Base-by-base conservation (phyloP, 78 protist species). In the Protostelium mycophagum region DNA sequence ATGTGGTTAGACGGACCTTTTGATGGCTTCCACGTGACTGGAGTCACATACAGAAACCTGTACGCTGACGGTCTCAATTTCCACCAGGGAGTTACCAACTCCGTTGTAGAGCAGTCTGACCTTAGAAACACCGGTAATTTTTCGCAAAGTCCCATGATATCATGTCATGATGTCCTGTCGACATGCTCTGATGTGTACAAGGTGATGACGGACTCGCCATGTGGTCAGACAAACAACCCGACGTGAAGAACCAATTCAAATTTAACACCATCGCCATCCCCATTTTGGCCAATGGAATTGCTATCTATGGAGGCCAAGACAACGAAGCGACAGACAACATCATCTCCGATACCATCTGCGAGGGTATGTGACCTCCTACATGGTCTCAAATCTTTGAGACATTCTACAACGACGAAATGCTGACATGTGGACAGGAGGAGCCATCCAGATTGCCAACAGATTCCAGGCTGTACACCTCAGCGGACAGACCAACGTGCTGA, bases 1-100 rank as follows among this genome's bases (percentile, higher is more conserved):
- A 51, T 51, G 73, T 51, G 73, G 73, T 51, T 51, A 51, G 73
- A 51, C 73, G 73, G 73, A 51, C 73, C 73, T 51, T 51, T 51
- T 16, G 73, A 51, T 51, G 73, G 73, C 5, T 51, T 51, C 73
- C 73, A 51, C 73, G 73, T 51, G 73, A 51, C 73, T 25, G 73
- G 73, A 51, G 73, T 51, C 31, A 51, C 73, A 25, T 51, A 51
- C 73, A 51, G 73, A 51, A 51, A 51, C 73, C 16, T 51, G 73
- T 51, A 51, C 73, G 73, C 73, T 51, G 73, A 51, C 16, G 73
- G 73, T 25, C 73, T 51, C 73, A 51, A 51, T 16, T 51, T 51
- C 73, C 73, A 51, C 73, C 5, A 25, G 31, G 73, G 73, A 25
- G 73, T 51, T 16, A 51, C 73, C 73, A 51, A 51, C 16, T 51